A percentile compares a stretch with the other conserved stretches of the same genome.
phyloP scores from a whole-genome alignment of 495 filamentous ascomycete genomes.

The Rhypophila decipiens region DNA sequence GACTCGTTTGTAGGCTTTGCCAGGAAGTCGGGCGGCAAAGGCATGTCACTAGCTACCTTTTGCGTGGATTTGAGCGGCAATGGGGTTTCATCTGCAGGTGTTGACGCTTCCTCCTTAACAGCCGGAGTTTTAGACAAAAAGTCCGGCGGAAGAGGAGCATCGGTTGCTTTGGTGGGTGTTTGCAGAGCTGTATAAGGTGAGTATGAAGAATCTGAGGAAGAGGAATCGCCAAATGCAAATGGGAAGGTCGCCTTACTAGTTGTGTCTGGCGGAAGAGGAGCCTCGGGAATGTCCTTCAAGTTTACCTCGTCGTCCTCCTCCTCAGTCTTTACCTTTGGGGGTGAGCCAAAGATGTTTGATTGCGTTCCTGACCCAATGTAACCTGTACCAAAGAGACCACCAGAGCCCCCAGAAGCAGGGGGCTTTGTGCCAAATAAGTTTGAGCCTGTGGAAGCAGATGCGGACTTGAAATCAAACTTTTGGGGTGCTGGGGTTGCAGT shows the following conservation, averaged over 20 bases:
- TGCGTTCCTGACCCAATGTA: no score
- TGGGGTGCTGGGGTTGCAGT: constrained; percentile 44
- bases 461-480: constrained; percentile 30
- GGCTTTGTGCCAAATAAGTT: constrained; percentile 18
- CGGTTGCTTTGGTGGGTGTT: constrained; percentile 17
- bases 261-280: constrained; percentile 70
- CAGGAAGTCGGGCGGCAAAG: constrained; percentile 19
- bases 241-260: constrained; percentile 62
- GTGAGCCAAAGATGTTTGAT: constrained; percentile 9
- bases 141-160: constrained; percentile 35
- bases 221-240: constrained; percentile 58
- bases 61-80: no score
- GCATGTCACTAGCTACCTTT: no score
- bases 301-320: constrained; percentile 25
- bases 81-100: constrained; percentile 1
- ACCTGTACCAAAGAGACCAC: constrained; percentile 8
- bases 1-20: constrained; percentile 19
- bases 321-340: constrained; percentile 33
- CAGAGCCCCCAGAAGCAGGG: not conserved
- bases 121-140: constrained; percentile 20
- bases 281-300: constrained; percentile 33
- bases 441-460: constrained; percentile 8
- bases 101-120: constrained; percentile 5
- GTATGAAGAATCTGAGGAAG: constrained; percentile 49
- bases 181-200: constrained; percentile 33